phyloP scores from a whole-genome alignment of 2,329 filamentous ascomycete genomes.

The Paradendryphiella salina region DNA sequence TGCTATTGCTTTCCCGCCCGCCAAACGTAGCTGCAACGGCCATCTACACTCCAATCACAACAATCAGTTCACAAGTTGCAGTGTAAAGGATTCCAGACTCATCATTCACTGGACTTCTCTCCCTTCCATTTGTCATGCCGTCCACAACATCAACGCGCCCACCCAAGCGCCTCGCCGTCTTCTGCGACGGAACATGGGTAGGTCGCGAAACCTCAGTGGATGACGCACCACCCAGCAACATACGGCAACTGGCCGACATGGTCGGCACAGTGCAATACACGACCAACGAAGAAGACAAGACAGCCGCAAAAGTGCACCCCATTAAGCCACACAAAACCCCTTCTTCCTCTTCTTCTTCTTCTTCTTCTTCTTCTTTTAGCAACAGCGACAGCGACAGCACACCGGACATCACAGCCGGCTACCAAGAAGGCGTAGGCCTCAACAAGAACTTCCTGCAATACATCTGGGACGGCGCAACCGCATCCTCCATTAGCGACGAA shows the following conservation, averaged over 20 bases:
- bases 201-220: conserved; percentile 39
- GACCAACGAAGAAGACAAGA: conserved; percentile 1
- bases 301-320: conserved; percentile 27
- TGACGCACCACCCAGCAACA: conserved; percentile 38
- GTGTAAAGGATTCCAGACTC: background rate
- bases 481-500: conserved; percentile 42
- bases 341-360: background rate
- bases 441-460: conserved; percentile 44
- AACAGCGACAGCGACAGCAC: background rate
- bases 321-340: conserved; percentile 17
- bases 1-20: too few relatives aligned
- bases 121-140: conserved; percentile 11
- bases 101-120: background rate
- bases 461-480: conserved; percentile 44
- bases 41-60: too few relatives aligned
- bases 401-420: conserved; percentile 36
- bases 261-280: conserved; percentile 33
- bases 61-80: too few relatives aligned
- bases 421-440: conserved; percentile 45
- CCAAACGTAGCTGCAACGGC: too few relatives aligned
- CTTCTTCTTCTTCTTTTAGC: background rate
- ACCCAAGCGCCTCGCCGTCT: conserved; percentile 35
- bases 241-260: conserved; percentile 38
- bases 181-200: conserved; percentile 46
- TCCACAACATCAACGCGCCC: conserved; percentile 12